Base-by-base conservation (phyloP, 768 basidiomycete genomes). In the Thelephora ganbajun region DNA sequence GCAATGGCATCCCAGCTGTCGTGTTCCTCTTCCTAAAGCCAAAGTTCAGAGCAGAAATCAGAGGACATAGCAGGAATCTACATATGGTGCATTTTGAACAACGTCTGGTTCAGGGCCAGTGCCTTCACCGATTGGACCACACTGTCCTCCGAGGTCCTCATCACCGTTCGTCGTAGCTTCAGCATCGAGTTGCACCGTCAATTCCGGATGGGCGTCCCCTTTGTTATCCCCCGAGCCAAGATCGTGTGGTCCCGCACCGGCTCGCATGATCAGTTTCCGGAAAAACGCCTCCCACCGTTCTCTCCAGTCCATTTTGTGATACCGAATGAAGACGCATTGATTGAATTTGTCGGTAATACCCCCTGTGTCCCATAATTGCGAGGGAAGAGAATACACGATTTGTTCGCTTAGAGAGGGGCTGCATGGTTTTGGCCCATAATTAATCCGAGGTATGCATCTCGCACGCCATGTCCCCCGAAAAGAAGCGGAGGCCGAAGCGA, bases 241-340 rank as follows among this genome's bases (percentile, higher is more conserved):
- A 12, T 48, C 46, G 4, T 51, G 3, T 11, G 46, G 45, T 20
- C 36, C 50, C 5, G 50, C 50, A 6, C 20, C 46, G 13, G 50
- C 50, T 22, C 44, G 23, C 3, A 51, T 39, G 19, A 30, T 33
- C 5, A 6, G 30, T 3, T 36, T 33, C n/a, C n/a, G n/a, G n/a
- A n/a, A 30, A n/a, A 35, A 22, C 12, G 34, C 2, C 22, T 9
- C 22, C 20, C 5, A 1, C 2, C 50, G 35, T 13, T 35, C n/a
- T 16, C 19, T 16, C 39, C 47, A 30, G 4, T 41, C 22, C 18
- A 42, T 30, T 4, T 4, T 30, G 5, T 9, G 42, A 7, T 35
- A 46, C 6, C 47, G 16, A 12, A 51, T n/a, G 33, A 51, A 51
- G 13, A 51, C 50, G 22, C 50, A 51, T 26, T 51, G 50, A 16